These are phyloP conservation scores for Lycium barbarum DNA, from an alignment of 257 asterid genomes.

Conservation along the genomic window DNA sequence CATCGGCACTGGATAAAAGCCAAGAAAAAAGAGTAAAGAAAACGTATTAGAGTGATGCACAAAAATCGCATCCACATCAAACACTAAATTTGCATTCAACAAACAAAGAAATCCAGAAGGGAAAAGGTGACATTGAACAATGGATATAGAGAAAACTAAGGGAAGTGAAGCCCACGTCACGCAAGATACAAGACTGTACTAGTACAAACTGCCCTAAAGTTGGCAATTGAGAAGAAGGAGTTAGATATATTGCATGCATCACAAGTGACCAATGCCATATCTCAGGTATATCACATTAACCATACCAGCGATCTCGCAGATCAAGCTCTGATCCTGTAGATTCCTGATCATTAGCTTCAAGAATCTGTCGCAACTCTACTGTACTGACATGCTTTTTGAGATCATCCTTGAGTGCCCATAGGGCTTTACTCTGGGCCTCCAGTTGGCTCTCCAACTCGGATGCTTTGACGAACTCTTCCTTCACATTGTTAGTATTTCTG, in stretches of 20 bases:
- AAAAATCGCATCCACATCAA: slow-evolving; percentile 18
- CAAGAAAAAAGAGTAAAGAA: slow-evolving; percentile 19
- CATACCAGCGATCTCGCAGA: slow-evolving; percentile 83
- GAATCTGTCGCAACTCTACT: slow-evolving; percentile 85
- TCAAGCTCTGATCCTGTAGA: slow-evolving; percentile 87
- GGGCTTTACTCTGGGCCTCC: slow-evolving; percentile 68
- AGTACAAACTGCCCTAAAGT: slow-evolving; percentile 13
- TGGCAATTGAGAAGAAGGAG: slow-evolving; percentile 1
- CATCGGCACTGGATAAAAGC: slow-evolving; percentile 76
- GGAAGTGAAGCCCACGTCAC: neutral
- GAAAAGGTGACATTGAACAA: neutral
- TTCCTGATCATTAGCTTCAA: slow-evolving; percentile 82
- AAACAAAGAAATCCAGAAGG: slow-evolving; percentile 25
- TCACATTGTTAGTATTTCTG: slow-evolving; percentile 31
- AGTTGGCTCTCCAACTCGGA: slow-evolving; percentile 60
- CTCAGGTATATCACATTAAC: slow-evolving; percentile 11
- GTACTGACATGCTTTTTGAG: slow-evolving; percentile 79
- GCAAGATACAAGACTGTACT: neutral
- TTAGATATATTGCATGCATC: slow-evolving; percentile 28
- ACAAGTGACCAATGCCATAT: neutral
- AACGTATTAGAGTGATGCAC: neutral
- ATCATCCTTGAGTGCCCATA: slow-evolving; percentile 95
- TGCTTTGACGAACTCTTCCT: slow-evolving; percentile 43
- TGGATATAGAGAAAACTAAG: neutral
- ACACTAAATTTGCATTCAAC: neutral